Evolutionary conservation across 2,329 filamentous ascomycete species (phyloP).

Genomic region (Nemania sp.): DNA sequence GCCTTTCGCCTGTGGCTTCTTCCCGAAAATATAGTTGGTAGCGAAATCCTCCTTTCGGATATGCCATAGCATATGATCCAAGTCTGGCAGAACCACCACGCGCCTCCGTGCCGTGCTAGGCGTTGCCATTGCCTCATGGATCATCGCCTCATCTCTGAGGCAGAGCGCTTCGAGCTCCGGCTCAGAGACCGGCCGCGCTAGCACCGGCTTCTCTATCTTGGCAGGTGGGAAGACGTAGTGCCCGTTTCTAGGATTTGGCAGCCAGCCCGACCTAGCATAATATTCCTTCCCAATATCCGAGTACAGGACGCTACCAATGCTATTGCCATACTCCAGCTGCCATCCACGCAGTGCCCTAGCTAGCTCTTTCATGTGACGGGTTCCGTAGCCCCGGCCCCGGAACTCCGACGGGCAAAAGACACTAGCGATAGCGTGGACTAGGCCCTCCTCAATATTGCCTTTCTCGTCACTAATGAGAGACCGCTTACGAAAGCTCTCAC

Average conservation of each 20-base stretch:
- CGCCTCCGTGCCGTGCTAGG: conserved; percentile 10
- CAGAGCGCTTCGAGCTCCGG: conserved; percentile 23
- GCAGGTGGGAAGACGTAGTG: conserved; percentile 29
- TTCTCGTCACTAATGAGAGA: conserved; percentile 24
- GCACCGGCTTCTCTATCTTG: background rate
- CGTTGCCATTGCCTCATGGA: conserved; percentile 26
- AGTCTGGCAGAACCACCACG: conserved; percentile 32
- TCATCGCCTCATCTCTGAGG: conserved; percentile 29
- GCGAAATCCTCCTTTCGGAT: conserved; percentile 41
- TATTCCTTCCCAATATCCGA: conserved; percentile 40
- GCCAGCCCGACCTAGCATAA: conserved; percentile 37
- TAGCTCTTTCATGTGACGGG: conserved; percentile 39
- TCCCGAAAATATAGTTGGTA: conserved; percentile 31
- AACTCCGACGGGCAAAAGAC: conserved; percentile 10
- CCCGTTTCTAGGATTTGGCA: conserved; percentile 31
- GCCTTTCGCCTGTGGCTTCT: conserved; percentile 28
- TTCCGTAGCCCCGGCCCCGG: conserved; percentile 33
- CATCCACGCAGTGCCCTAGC: conserved; percentile 19
- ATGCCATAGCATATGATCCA: conserved; percentile 43
- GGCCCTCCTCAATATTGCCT: conserved; percentile 27
- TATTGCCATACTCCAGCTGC: conserved; percentile 29
- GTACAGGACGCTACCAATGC: conserved; percentile 37
- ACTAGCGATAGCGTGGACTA: conserved; percentile 26
- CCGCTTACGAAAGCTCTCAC: conserved; percentile 37
- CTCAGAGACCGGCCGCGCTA: background rate